phyloP scores from a whole-genome alignment of 306 rosid genomes.

The Casuarina equisetifolia region DNA sequence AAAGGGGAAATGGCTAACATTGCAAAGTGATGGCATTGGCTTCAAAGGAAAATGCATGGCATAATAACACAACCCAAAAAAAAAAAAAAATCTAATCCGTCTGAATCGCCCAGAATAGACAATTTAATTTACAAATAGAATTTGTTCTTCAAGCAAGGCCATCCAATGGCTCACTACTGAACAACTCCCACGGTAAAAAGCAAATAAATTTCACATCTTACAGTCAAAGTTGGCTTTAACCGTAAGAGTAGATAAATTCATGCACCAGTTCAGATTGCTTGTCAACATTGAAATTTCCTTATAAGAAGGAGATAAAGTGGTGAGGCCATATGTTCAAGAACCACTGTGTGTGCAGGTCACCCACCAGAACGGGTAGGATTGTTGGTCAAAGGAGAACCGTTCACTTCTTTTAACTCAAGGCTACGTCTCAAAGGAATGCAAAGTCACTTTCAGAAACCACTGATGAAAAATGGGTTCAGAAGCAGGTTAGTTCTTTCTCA shows the following conservation, averaged over 20 bases:
- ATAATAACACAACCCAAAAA: too few species aligned
- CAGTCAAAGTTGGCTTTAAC: background rate
- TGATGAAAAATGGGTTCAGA: background rate
- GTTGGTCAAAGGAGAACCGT: background rate
- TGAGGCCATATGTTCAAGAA: background rate
- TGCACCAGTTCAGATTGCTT: background rate
- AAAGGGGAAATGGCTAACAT: too few species aligned
- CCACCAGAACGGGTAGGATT: background rate
- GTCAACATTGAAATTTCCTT: background rate
- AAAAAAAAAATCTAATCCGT: background rate
- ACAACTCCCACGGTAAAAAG: background rate
- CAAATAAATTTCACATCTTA: background rate
- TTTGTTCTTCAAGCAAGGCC: background rate
- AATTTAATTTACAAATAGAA: background rate
- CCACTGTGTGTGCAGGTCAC: background rate
- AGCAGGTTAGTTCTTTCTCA: background rate
- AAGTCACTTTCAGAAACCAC: background rate
- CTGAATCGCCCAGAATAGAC: too few species aligned
- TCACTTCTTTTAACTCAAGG: background rate
- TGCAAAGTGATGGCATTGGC: too few species aligned
- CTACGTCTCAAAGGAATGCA: background rate
- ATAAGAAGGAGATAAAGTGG: background rate
- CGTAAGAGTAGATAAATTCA: background rate
- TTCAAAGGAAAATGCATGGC: too few species aligned
- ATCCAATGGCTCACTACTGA: background rate